These are phyloP conservation scores for Artemisia argyi DNA, from an alignment of 129 eudicot genomes.

Conservation along the genomic window DNA sequence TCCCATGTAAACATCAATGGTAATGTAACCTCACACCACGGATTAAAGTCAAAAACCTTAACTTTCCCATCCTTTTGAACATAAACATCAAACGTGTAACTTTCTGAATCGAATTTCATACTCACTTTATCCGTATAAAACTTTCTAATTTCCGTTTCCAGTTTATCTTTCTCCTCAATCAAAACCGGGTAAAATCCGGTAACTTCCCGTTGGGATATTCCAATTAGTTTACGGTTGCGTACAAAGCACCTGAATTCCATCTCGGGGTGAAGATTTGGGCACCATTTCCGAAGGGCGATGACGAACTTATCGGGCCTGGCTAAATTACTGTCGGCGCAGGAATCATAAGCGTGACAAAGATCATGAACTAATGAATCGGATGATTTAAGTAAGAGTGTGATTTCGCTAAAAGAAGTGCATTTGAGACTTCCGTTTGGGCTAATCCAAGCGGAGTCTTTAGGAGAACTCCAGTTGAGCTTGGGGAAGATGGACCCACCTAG, in stretches of 20 bases:
- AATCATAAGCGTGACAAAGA: constrained; percentile 78
- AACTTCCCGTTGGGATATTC: constrained; percentile 92
- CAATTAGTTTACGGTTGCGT: constrained; percentile 39
- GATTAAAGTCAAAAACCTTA: constrained; percentile 82
- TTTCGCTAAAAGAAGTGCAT: constrained; percentile 77
- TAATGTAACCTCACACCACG: constrained; percentile 77
- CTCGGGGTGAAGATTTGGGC: constrained; percentile 70
- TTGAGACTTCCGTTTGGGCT: constrained; percentile 71
- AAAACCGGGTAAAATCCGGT: constrained; percentile 75
- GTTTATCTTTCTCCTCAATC: constrained; percentile 40
- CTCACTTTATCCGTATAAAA: constrained; percentile 48
- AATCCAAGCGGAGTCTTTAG: constrained; percentile 93
- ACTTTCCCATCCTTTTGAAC: constrained; percentile 53
- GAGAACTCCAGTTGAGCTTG: constrained; percentile 94
- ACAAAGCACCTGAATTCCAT: constrained; percentile 97
- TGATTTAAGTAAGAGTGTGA: constrained; percentile 65
- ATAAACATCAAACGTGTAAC: constrained; percentile 86
- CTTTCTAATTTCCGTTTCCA: constrained; percentile 35
- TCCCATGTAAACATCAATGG: constrained; percentile 78
- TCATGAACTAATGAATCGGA: constrained; percentile 87
- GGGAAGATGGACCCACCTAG: constrained; percentile 87
- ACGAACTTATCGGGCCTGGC: constrained; percentile 56
- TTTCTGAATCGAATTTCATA: constrained; percentile 55
- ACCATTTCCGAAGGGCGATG: constrained; percentile 89
- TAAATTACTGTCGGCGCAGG: constrained; percentile 50